Base-by-base conservation (phyloP, 805 yeast species). In the Pichia eremophila region DNA sequence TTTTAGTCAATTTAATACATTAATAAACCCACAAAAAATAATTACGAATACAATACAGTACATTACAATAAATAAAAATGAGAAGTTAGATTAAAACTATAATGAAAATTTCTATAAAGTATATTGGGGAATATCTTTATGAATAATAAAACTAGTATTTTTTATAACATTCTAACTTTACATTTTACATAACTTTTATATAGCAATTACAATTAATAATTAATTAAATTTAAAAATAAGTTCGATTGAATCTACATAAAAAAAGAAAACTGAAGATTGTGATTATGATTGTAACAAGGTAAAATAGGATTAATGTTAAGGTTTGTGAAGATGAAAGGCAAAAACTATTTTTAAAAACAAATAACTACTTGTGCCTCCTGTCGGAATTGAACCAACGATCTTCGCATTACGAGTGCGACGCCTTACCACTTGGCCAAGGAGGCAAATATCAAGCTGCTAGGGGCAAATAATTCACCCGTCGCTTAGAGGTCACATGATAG, bases 321-420 rank as follows among this genome's bases (percentile, higher is more conserved):
- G 32, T 29, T 29, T 29, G 14, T 5, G 10, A 29, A 10, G 10
- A 8, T 7, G 6, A 8, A 7, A 9, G 2, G 10, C 14, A 29
- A 12, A 10, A 10, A 29, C 36, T 8, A 14, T n/a, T 11, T 9
- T 34, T 27, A 36, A 19, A 17, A 17, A n/a, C 9, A 18, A 43
- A 36, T 14, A 46, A 51, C 47, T 46, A 48, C 48, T 37, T 40
- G 8, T 66, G 71, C 70, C 70, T 56, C 64, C 61, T 66, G 65
- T 63, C 69, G 70, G 71, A 65, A 58, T 67, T 64, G 71, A 67
- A 67, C 71, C 70, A 61, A 60, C 65, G 71, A 65, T 66, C 71
- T 63, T 65, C 68, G 66, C 71, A 67, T 67, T 67, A 67, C 71
- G 70, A 67, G 71, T 67, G 71, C 66, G 68, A 64, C 68, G 71